Percentiles rank a stretch among this genome's conserved stretches.
Evolutionary conservation across 208 protist species (phyloP).

Genomic region (Trypanosoma scelopori): DNA sequence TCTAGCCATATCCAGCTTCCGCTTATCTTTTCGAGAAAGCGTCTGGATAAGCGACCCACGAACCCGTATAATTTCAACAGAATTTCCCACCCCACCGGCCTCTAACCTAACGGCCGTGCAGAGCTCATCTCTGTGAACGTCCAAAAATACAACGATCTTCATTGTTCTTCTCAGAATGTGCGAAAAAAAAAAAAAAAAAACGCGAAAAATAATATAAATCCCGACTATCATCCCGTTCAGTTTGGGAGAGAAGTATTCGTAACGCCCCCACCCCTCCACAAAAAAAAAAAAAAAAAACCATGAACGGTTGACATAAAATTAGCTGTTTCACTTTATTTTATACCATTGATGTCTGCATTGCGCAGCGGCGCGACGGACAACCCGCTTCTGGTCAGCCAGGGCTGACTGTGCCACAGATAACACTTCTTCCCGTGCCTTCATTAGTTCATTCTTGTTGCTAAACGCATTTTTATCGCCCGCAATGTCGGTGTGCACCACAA

Average conservation of each 20-base stretch:
- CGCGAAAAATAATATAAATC: background rate
- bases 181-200: conserved; percentile 21
- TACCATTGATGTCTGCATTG: conserved; percentile 62
- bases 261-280: too few species aligned
- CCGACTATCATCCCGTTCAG: background rate
- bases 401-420: conserved; percentile 32
- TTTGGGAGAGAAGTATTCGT: too few species aligned
- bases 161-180: conserved; percentile 6
- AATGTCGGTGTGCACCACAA: background rate
- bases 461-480: conserved; percentile 8
- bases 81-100: conserved; percentile 1
- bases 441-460: background rate
- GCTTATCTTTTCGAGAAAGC: background rate
- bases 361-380: conserved; percentile 55
- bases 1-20: background rate
- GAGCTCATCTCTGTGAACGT: conserved; percentile 10
- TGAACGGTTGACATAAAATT: conserved; percentile 9
- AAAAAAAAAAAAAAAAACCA: conserved; percentile 1
- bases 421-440: conserved; percentile 27
- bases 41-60: conserved; percentile 5
- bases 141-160: conserved; percentile 30
- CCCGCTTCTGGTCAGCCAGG: conserved; percentile 61
- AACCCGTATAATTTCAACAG: conserved; percentile 23
- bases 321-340: conserved; percentile 38
- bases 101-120: conserved; percentile 12